Evolutionary conservation across 1,284 basidiomycete genomes (phyloP), one percentile per base, ranked within the genome.

Genomic region (Psilocybe mexicana): DNA sequence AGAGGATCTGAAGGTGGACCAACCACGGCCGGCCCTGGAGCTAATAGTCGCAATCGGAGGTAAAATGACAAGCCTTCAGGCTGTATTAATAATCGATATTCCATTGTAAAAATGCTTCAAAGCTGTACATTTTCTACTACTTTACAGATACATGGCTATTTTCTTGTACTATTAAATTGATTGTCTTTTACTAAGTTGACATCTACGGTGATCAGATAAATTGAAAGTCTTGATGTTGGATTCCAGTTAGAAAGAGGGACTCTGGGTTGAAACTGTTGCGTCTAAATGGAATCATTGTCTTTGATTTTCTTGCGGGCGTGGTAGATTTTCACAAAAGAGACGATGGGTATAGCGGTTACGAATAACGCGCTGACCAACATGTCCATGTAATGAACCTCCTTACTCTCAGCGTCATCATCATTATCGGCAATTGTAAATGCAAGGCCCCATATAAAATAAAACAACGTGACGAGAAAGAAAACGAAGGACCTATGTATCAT

Each of bases 41-140:
- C 74, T 2, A 76, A 81, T 65, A 86, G 79, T 69, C 74, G 85
- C 3, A 84, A 86, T 67, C 75, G 85, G 45, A 74, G 84, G 30
- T 83, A 59, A 70, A 33, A 33, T 8, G 18, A 1, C 18, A 18
- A 18, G 18, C 18, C 18, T 30, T n/a, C 23, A 6, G 11, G 12
- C 26, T n/a, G 24, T 44, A n/a, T 44, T n/a, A 18, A 44, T 7
- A 10, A 10, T 44, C 43, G 43, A 44, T 7, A 8, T 25, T 44
- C 43, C 43, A 18, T 2, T 18, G 24, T 45, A 10, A 45, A 45
- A 45, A 25, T 33, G 18, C 18, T 18, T 18, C 18, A 18, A 18
- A 18, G 18, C 18, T 18, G 18, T 18, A 18, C 18, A 18, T 18
- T 18, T 18, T 18, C 18, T 18, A 18, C 18, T 18, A 18, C 18